phyloP scores from a whole-genome alignment of 192 early-diverging fungal species.

The Coemansia sp. region DNA sequence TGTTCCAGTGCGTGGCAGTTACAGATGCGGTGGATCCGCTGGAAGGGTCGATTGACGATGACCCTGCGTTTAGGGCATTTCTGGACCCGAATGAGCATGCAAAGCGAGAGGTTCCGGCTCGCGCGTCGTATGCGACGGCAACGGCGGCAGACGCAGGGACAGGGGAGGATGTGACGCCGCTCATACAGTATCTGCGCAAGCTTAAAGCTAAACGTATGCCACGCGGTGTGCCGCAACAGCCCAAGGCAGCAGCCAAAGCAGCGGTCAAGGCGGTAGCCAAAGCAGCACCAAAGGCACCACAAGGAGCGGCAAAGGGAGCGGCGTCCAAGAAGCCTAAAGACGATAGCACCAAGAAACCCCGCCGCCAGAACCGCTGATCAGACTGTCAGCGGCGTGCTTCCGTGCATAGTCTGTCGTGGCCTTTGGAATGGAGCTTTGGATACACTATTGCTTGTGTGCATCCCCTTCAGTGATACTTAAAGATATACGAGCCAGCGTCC shows the following conservation, averaged over 20 bases:
- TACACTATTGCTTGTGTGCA: too few species aligned
- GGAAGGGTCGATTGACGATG: slow-evolving; percentile 29
- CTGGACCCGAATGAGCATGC: not conserved
- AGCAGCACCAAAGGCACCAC: not conserved
- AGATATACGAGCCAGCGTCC: too few species aligned
- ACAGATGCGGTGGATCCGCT: slow-evolving; percentile 11
- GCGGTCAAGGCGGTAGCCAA: not conserved
- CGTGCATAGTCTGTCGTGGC: too few species aligned
- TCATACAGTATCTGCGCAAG: slow-evolving; percentile 40
- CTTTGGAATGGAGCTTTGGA: too few species aligned
- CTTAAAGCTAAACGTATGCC: slow-evolving; percentile 16
- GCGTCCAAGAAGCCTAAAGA: slow-evolving; percentile 3
- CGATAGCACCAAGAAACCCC: slow-evolving; percentile 9
- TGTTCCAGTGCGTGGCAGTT: slow-evolving; percentile 27
- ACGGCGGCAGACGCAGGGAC: slow-evolving; percentile 1
- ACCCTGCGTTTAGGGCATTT: slow-evolving; percentile 38
- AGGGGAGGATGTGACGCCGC: slow-evolving; percentile 19
- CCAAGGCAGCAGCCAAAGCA: not conserved
- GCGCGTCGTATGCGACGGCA: slow-evolving; percentile 34
- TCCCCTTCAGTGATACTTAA: too few species aligned
- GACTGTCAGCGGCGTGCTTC: too few species aligned
- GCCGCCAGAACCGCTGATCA: slow-evolving; percentile 21
- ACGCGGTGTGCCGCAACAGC: not conserved
- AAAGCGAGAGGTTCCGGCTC: not conserved
- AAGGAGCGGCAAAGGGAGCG: not conserved